phyloP scores from a whole-genome alignment of 1,139 yeast genomes.

The Pichia sp. region DNA sequence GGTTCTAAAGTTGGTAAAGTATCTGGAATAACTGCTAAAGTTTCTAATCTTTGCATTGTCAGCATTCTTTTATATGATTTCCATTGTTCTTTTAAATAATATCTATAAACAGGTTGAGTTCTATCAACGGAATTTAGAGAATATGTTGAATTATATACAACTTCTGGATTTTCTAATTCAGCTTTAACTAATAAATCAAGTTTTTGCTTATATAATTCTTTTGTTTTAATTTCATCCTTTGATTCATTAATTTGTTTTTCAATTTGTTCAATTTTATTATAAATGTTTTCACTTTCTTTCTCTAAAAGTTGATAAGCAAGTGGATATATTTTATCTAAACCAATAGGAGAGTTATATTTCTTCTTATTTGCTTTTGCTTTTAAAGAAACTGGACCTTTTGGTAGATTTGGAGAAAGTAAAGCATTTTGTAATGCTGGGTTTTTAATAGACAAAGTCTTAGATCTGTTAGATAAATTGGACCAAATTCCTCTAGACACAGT shows the following conservation, averaged over 20 bases:
- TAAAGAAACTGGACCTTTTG: slow-evolving; percentile 44
- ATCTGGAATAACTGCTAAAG: slow-evolving; percentile 82
- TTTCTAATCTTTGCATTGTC: slow-evolving; percentile 85
- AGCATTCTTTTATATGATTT: slow-evolving; percentile 58
- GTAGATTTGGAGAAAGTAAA: slow-evolving; percentile 34
- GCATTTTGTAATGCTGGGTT: slow-evolving; percentile 32
- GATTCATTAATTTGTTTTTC: slow-evolving; percentile 22
- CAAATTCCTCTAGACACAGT: slow-evolving; percentile 35
- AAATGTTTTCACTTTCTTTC: slow-evolving; percentile 35
- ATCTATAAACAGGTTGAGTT: slow-evolving; percentile 72
- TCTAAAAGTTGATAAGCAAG: slow-evolving; percentile 59
- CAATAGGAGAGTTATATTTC: slow-evolving; percentile 61
- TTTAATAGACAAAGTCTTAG: slow-evolving; percentile 35
- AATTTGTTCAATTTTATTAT: slow-evolving; percentile 28
- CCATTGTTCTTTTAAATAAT: slow-evolving; percentile 67
- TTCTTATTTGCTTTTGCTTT: slow-evolving; percentile 38
- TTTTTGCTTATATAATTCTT: slow-evolving; percentile 11
- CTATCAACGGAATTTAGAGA: slow-evolving; percentile 51
- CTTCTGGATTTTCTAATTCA: slow-evolving; percentile 76
- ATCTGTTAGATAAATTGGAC: slow-evolving; percentile 41
- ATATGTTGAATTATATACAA: slow-evolving; percentile 55
- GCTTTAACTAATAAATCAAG: slow-evolving; percentile 41
- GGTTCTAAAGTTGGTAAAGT: slow-evolving; percentile 90
- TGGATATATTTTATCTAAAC: slow-evolving; percentile 67
- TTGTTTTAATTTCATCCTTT: slow-evolving; percentile 14